phyloP scores from a whole-genome alignment of 208 protist genomes.

The Porcisia hertigi region DNA sequence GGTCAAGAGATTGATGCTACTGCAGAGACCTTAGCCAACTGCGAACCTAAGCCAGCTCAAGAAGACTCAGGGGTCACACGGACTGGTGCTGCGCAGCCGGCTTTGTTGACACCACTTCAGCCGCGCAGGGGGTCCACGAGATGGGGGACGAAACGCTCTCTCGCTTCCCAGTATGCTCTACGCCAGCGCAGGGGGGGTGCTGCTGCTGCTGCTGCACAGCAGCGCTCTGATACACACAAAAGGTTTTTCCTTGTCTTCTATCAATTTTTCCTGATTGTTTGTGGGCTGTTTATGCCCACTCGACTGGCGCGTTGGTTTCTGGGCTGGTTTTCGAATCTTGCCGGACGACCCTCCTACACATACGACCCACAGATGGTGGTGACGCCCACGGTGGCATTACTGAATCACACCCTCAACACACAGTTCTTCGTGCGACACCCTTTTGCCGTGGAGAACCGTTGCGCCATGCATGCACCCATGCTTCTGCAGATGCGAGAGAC shows the following conservation, averaged over 20 bases:
- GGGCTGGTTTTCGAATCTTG: constrained; percentile 21
- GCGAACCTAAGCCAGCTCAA: neutral
- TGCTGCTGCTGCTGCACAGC: neutral
- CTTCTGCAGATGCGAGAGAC: constrained; percentile 17
- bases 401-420: constrained; percentile 42
- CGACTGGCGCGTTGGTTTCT: constrained; percentile 43
- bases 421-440: constrained; percentile 33
- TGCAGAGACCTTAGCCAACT: neutral
- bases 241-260: constrained; percentile 25
- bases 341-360: constrained; percentile 41
- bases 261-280: constrained; percentile 43
- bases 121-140: neutral
- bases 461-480: constrained; percentile 22
- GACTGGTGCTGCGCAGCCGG: neutral
- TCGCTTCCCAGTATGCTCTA: constrained; percentile 51
- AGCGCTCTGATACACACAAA: constrained; percentile 10
- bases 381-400: constrained; percentile 33
- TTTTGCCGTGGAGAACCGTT: constrained; percentile 29
- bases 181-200: constrained; percentile 22
- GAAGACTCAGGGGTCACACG: neutral
- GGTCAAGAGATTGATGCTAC: neutral
- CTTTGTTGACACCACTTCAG: neutral
- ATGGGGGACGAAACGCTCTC: constrained; percentile 24
- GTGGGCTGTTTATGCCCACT: constrained; percentile 40
- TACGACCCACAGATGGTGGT: constrained; percentile 38